A percentile compares a stretch with the other conserved stretches of the same genome.
These are phyloP conservation scores for Fomitopsis pinicola DNA, from an alignment of 1,284 basidiomycete genomes.

Conservation along the genomic window DNA sequence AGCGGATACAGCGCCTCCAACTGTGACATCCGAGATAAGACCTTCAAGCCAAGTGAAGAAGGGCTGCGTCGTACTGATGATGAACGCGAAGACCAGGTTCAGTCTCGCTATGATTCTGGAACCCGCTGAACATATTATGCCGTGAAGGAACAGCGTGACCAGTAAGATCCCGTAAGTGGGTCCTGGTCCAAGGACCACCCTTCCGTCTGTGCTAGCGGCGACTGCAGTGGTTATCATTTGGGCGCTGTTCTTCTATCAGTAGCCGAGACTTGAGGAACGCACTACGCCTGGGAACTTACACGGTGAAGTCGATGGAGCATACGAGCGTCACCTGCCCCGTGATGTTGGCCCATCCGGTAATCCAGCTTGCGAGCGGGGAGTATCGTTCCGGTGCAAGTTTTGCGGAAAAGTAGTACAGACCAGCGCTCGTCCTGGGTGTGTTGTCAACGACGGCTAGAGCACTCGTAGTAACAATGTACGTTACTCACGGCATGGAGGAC, in stretches of 20 bases:
- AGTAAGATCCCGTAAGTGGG: slow-evolving; percentile 63
- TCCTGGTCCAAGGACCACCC: slow-evolving; percentile 43
- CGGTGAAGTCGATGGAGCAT: slow-evolving; percentile 71
- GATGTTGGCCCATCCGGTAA: slow-evolving; percentile 66
- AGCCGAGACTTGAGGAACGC: no score
- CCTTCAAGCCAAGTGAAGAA: neutral
- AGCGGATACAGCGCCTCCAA: slow-evolving; percentile 40
- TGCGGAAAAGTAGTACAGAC: slow-evolving; percentile 71
- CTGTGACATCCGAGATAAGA: slow-evolving; percentile 1
- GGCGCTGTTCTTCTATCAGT: slow-evolving; percentile 33
- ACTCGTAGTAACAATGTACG: neutral
- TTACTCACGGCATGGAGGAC: slow-evolving; percentile 69
- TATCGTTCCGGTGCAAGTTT: slow-evolving; percentile 59
- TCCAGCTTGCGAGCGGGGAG: slow-evolving; percentile 64
- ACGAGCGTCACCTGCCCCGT: slow-evolving; percentile 61
- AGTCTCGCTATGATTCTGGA: slow-evolving; percentile 60
- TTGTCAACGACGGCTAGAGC: no score
- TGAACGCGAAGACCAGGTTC: slow-evolving; percentile 59
- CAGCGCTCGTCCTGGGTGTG: slow-evolving; percentile 37
- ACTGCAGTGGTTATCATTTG: slow-evolving; percentile 74
- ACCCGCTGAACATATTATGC: slow-evolving; percentile 66
- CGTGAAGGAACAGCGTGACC: slow-evolving; percentile 56
- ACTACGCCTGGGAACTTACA: slow-evolving; percentile 28
- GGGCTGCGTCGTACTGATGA: slow-evolving; percentile 43
- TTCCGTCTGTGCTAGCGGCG: slow-evolving; percentile 52